Percentiles rank a stretch among this genome's conserved stretches.
Evolutionary conservation across 1,284 basidiomycete species (phyloP).

Genomic region (Leucoagaricus sp.): DNA sequence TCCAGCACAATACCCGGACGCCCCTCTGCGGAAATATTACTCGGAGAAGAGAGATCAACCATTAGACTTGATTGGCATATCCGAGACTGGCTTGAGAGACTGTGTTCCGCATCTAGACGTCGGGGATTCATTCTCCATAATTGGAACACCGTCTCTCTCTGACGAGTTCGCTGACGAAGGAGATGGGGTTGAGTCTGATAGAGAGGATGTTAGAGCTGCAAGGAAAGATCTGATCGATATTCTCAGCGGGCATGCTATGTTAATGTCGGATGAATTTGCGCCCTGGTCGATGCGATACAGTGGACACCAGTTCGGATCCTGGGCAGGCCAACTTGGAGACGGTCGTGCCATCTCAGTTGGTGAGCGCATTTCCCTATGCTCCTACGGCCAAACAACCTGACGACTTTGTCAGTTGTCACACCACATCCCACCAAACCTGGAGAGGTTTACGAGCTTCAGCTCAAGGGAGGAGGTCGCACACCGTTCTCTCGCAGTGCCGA

Average conservation of each 20-base stretch:
- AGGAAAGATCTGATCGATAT: conserved; percentile 79
- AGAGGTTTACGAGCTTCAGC: conserved; percentile 80
- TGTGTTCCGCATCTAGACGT: conserved; percentile 87
- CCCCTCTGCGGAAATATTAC: conserved; percentile 45
- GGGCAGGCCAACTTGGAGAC: conserved; percentile 97
- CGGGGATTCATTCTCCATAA: conserved; percentile 73
- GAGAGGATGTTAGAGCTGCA: conserved; percentile 40
- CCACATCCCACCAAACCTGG: conserved; percentile 62
- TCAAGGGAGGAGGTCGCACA: conserved; percentile 94
- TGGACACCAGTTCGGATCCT: conserved; percentile 91
- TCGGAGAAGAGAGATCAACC: conserved; percentile 57
- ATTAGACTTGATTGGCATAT: conserved; percentile 69
- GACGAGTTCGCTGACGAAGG: conserved; percentile 33
- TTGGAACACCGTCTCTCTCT: conserved; percentile 58
- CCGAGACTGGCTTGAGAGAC: conserved; percentile 68
- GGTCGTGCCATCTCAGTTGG: conserved; percentile 89
- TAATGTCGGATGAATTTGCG: conserved; percentile 71
- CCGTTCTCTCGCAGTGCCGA: conserved; percentile 93
- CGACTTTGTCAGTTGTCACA: conserved; percentile 61
- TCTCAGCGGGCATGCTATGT: conserved; percentile 75
- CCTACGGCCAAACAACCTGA: background rate
- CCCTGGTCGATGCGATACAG: conserved; percentile 90
- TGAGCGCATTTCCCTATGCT: conserved; percentile 35
- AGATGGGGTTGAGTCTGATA: conserved; percentile 31
- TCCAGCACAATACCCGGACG: conserved; percentile 20